Percentiles rank a stretch among this genome's conserved stretches.
phyloP scores from a whole-genome alignment of 768 basidiomycete genomes.

The Macrolepiota dolichaula region DNA sequence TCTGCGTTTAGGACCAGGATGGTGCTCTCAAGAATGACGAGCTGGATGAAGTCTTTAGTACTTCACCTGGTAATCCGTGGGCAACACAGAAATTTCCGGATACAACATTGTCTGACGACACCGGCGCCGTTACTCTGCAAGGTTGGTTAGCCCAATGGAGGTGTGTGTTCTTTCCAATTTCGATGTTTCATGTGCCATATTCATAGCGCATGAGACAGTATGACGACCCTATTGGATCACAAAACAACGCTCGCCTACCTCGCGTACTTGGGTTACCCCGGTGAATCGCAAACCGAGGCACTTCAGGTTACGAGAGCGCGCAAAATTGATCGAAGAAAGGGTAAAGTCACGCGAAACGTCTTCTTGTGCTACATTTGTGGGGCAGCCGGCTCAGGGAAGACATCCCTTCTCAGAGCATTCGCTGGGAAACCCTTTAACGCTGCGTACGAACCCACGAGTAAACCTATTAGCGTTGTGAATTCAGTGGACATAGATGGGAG shows the following conservation, averaged over 20 bases:
- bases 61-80: constrained; percentile 98
- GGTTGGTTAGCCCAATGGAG: constrained; percentile 99
- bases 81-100: constrained; percentile 86
- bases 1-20: constrained; percentile 74
- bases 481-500: constrained; percentile 91
- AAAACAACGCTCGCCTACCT: constrained; percentile 91
- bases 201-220: constrained; percentile 43
- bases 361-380: constrained; percentile 94
- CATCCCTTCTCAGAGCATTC: constrained; percentile 80
- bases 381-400: constrained; percentile 95
- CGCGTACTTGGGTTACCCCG: constrained; percentile 90
- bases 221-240: constrained; percentile 96
- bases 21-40: constrained; percentile 85
- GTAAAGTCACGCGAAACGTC: constrained; percentile 86
- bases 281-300: constrained; percentile 75
- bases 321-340: constrained; percentile 80
- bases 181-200: background rate
- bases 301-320: constrained; percentile 82
- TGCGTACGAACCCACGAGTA: constrained; percentile 84
- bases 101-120: constrained; percentile 82
- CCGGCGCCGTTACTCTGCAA: constrained; percentile 90
- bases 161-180: constrained; percentile 35
- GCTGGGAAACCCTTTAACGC: constrained; percentile 76
- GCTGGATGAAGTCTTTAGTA: constrained; percentile 86
- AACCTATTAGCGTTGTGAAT: constrained; percentile 90